Evolutionary conservation across 2,329 filamentous ascomycete species (phyloP), one percentile per base, ranked within the genome.

Genomic region (Phyllosticta ampelicida): DNA sequence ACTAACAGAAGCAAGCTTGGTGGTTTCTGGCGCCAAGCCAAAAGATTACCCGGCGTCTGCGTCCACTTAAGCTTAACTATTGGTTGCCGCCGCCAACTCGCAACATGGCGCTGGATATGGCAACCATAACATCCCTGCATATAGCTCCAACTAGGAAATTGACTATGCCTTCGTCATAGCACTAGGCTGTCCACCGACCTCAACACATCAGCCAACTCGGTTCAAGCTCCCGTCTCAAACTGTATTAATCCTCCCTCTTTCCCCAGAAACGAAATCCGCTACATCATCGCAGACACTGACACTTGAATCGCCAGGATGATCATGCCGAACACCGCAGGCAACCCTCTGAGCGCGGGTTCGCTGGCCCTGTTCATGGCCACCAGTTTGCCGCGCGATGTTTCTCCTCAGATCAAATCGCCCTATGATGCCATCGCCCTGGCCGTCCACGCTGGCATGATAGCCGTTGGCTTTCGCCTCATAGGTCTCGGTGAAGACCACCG

Each of bases 381-480:
- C 28, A 75, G 73, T 48, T 65, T 79, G 51, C 74, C 77, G 1
- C 67, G 67, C 60, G 65, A 69, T 44, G 63, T 66, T 10, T 66
- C 65, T 1, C 68, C 74, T 51, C 70, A 74, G 63, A 65, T 91
- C 28, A 84, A 85, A 63, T 86, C 81, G 60, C 81, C 86, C 0
- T 89, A 87, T 70, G 91, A 97, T 74, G 89, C 87, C 53, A 77
- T 96, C 61, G 90, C 89, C 16, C 80, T 97, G 21, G 86, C 95
- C 62, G 78, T 86, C 19, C 92, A 99, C 71, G 87, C 89, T 3
- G 90, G 86, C 66, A 88, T 97, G 84, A 71, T 82, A 21, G 85
- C 86, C 9, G 83, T 92, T 2, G 88, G 85, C 62, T 97, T 96
- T 70, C 81, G 86, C 56, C 78, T 97, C 2, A 74, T 90, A 18